A percentile compares a stretch with the other conserved stretches of the same genome.
Conservation (phyloP, 2,329 filamentous ascomycete genomes). For the Meredithiella fracta region DNA sequence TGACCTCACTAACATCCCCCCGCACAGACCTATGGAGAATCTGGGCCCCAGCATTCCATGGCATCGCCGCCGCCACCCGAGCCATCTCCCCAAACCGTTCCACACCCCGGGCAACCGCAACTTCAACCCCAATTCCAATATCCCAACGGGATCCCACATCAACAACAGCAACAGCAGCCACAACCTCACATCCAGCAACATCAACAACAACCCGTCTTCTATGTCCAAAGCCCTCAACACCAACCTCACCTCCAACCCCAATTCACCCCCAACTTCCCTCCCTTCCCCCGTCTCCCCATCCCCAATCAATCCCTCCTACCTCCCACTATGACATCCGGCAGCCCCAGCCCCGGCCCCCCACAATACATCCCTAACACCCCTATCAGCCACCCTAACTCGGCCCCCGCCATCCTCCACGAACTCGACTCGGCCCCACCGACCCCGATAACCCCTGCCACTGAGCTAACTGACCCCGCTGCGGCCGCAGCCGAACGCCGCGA, state of each 20-base stretch:
- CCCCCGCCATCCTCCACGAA: background rate
- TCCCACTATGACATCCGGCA: background rate
- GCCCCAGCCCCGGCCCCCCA: background rate
- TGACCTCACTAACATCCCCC: too few relatives aligned
- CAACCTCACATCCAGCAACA: conserved; percentile 2
- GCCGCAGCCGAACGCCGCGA: background rate
- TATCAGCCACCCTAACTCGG: background rate
- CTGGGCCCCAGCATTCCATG: too few relatives aligned
- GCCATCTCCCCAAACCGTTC: too few relatives aligned
- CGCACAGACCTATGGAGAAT: conserved; percentile 1
- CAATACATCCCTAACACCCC: background rate
- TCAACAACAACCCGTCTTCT: background rate
- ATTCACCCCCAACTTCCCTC: background rate
- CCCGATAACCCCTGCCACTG: background rate
- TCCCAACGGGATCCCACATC: background rate
- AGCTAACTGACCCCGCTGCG: background rate
- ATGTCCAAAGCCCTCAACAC: background rate
- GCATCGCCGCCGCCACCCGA: too few relatives aligned
- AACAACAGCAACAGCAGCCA: background rate
- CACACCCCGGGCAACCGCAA: background rate
- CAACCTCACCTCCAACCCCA: background rate
- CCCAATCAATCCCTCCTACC: background rate
- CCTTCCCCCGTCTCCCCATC: background rate
- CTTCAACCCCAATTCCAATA: background rate
- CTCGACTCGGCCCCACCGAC: conserved; percentile 3